phyloP scores from a whole-genome alignment of 164 flowering plant species.

The Malania oleifera region DNA sequence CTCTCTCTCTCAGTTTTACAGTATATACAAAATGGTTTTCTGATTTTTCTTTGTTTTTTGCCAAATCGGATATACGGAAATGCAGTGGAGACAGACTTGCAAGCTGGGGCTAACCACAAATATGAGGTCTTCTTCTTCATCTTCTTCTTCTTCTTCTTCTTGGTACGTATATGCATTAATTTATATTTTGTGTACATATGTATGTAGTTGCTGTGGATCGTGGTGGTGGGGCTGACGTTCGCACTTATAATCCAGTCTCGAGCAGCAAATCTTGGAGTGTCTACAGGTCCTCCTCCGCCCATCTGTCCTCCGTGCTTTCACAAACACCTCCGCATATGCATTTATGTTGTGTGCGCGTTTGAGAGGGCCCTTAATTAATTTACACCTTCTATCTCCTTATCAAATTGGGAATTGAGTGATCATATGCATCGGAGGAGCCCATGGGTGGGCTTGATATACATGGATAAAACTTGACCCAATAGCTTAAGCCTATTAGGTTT shows the following conservation, averaged over 20 bases:
- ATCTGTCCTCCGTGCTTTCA: no score
- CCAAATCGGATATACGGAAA: no score
- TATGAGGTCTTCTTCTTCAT: slow-evolving; percentile 6
- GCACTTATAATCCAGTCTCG: slow-evolving; percentile 20
- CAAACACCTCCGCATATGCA: no score
- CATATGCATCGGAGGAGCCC: no score
- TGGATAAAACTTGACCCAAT: no score
- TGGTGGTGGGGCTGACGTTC: slow-evolving; percentile 16
- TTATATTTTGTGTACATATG: no score
- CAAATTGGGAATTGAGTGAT: no score
- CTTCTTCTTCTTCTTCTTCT: not conserved
- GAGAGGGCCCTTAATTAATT: no score
- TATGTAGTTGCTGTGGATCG: slow-evolving; percentile 18
- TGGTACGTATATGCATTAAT: not conserved
- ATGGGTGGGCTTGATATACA: no score
- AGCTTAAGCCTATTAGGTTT: no score
- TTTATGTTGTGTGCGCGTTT: no score
- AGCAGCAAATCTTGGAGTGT: slow-evolving; percentile 19
- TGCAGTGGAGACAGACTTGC: slow-evolving; percentile 23
- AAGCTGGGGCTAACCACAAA: slow-evolving; percentile 18
- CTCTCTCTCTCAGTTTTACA: not conserved
- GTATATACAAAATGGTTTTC: not conserved
- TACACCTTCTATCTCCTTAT: no score
- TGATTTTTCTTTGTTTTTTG: not conserved
- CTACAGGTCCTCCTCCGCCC: slow-evolving; percentile 14